Percentiles rank a stretch among this genome's conserved stretches.
These are phyloP conservation scores for Picea engelmannii DNA, from an alignment of 83 land plant genomes.

Conservation along the genomic window DNA sequence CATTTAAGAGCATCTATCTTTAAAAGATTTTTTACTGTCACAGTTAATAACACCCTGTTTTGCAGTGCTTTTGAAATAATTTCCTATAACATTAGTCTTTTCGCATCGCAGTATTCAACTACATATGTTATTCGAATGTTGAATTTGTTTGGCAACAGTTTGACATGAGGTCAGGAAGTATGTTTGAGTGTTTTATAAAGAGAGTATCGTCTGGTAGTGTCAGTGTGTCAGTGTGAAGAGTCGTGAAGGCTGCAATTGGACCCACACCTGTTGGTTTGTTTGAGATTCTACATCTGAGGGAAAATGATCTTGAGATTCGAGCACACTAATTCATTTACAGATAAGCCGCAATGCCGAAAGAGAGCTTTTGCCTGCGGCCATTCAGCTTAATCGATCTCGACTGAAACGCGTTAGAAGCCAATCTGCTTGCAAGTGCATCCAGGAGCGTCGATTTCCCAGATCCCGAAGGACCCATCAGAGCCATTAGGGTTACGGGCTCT, in stretches of 20 bases:
- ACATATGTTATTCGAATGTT: constrained; percentile 7
- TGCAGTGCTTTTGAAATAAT: constrained; percentile 9
- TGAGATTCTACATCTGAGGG: constrained; percentile 6
- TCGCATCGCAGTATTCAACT: constrained; percentile 5
- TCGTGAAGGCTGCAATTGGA: not conserved
- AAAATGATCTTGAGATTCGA: constrained; percentile 3
- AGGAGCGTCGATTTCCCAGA: no score
- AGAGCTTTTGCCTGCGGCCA: no score
- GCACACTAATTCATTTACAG: not conserved
- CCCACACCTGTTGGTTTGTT: not conserved
- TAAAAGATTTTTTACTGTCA: not conserved
- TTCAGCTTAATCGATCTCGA: no score
- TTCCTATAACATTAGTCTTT: not conserved
- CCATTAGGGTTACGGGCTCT: no score
- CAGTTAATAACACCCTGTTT: not conserved
- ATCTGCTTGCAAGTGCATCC: no score
- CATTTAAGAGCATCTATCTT: not conserved
- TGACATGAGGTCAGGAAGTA: not conserved
- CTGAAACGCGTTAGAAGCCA: no score
- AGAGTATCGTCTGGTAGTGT: constrained; percentile 1
- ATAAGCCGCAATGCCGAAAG: no score
- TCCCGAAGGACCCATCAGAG: no score
- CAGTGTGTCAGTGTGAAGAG: constrained; percentile 2
- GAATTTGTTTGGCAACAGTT: constrained; percentile 14
- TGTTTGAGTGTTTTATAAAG: constrained; percentile 3